Base-by-base conservation (phyloP, 306 rosid species). In the Vicia faba region DNA sequence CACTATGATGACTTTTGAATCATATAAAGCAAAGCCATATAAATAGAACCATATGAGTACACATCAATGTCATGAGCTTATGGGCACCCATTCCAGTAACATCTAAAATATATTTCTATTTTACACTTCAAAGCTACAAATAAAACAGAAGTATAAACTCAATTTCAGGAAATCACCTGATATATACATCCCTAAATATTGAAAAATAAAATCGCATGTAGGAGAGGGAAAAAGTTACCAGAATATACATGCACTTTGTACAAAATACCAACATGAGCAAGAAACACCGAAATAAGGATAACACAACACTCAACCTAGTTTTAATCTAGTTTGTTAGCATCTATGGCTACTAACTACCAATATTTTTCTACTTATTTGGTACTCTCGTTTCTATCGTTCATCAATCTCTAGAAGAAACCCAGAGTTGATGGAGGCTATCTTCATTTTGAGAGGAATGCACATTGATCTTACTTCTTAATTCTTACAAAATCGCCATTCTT, bases 201-300 rank as follows among this genome's bases (percentile, higher is more conserved):
- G 74, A 53, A 59, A 59, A 61, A 38, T 58, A 78, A 70, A 70
- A 44, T 26, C 59, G 25, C 76, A 62, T 46, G 71, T 18, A 39
- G 44, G 74, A 66, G 77, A 23, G n/a, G 16, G 9, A 35, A 67
- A 64, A 68, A 14, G 63, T 29, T 53, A 69, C 62, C 72, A 45
- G 78, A 55, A 75, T 75, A 54, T 82, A 78, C 86, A 82, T 56
- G 85, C 83, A 61, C 59, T 70, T 78, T 70, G 71, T 74, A 78
- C 85, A 82, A 61, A 14, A 61, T 44, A 78, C 68, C 66, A 61
- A 65, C 75, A 8, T 44, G 50, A 65, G 74, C 73, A 73, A 44
- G 75, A 77, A 73, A 61, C 67, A 23, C 40, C 70, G 68, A 70
- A 57, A 61, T 35, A 41, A 25, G 7, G 69, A 43, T 39, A 62